Percentiles rank a stretch among this genome's conserved stretches.
These are phyloP conservation scores for Wickerhamomyces silvicola DNA, from an alignment of 805 yeast species.

Conservation along the genomic window DNA sequence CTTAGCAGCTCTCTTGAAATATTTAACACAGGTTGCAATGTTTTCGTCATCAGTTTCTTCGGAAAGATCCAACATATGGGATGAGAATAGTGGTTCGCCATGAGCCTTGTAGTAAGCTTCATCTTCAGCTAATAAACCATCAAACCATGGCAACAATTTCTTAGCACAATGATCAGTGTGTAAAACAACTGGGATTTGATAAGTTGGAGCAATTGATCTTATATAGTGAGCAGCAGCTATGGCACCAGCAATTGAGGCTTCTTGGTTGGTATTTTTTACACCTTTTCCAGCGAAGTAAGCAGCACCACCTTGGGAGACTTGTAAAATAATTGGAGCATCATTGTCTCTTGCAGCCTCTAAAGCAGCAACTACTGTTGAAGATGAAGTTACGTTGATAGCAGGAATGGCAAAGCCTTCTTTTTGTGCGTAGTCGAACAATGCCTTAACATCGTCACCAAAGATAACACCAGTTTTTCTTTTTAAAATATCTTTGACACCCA, in stretches of 20 bases:
- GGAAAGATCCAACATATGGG: conserved; percentile 97
- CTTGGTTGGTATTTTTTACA: conserved; percentile 86
- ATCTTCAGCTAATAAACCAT: conserved; percentile 95
- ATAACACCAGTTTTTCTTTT: conserved; percentile 94
- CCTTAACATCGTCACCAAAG: conserved; percentile 91
- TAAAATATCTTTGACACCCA: conserved; percentile 71
- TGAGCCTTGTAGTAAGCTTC: conserved; percentile 80
- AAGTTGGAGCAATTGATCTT: conserved; percentile 92
- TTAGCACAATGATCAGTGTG: conserved; percentile 99
- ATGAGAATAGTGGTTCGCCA: conserved; percentile 96
- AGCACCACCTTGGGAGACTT: conserved; percentile 98
- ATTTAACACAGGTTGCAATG: conserved; percentile 89
- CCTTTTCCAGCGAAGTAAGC: conserved; percentile 99
- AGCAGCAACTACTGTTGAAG: conserved; percentile 95
- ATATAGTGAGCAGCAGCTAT: conserved; percentile 97
- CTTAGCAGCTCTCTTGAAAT: conserved; percentile 90
- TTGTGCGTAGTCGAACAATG: conserved; percentile 87
- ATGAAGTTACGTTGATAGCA: conserved; percentile 96
- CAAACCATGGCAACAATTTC: conserved; percentile 97
- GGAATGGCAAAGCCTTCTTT: conserved; percentile 93
- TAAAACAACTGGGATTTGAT: conserved; percentile 93
- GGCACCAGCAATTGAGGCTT: conserved; percentile 91
- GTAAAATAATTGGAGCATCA: conserved; percentile 92
- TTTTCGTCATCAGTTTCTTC: conserved; percentile 96
- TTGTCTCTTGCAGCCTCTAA: conserved; percentile 95